Evolutionary conservation across 768 basidiomycete species (phyloP).

Genomic region (Multifurca ochricompacta): DNA sequence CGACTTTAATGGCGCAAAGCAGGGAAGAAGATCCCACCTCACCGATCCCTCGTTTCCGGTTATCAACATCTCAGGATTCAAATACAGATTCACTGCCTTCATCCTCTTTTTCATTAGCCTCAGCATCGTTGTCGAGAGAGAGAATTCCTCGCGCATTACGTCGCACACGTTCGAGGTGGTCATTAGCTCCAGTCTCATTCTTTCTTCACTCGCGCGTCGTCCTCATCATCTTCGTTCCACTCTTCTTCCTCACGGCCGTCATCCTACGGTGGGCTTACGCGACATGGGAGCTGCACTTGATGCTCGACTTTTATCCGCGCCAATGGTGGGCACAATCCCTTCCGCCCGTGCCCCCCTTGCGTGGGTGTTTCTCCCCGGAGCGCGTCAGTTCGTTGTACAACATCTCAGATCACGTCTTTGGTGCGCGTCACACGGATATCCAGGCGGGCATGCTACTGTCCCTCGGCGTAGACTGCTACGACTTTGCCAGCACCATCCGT

Average conservation of each 20-base stretch:
- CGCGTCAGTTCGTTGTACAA: constrained; percentile 65
- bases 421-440: constrained; percentile 57
- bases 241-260: constrained; percentile 22
- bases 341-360: no score
- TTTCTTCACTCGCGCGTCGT: no score
- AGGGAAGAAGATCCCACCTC: no score
- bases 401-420: constrained; percentile 50
- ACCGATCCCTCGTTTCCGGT: not conserved
- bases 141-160: not conserved
- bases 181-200: no score
- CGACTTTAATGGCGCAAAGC: no score
- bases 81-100: not conserved
- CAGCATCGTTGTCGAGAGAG: not conserved
- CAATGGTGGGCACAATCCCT: no score
- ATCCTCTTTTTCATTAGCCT: no score
- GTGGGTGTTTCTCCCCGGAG: constrained; percentile 67
- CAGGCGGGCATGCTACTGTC: constrained; percentile 74
- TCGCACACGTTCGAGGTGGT: not conserved
- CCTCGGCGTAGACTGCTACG: constrained; percentile 83
- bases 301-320: constrained; percentile 64
- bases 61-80: not conserved
- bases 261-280: constrained; percentile 82
- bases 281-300: not conserved
- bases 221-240: not conserved
- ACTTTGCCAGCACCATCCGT: constrained; percentile 78